Conservation (phyloP, 352 stramenopile species). For the Phytophthora ohioensis region DNA sequence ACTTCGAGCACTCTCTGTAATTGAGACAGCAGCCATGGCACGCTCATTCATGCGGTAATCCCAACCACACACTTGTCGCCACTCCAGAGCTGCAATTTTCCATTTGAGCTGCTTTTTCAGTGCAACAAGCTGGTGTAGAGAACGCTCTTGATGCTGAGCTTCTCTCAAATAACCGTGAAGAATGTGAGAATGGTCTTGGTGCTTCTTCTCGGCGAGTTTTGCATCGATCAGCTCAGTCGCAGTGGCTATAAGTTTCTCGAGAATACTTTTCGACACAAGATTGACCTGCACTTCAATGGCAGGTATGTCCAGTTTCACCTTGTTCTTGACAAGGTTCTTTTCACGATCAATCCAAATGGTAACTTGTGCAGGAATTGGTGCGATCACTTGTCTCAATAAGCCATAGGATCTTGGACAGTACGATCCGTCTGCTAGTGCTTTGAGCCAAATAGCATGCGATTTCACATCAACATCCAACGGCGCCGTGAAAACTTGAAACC, state of each 20-base stretch:
- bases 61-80: constrained; percentile 65
- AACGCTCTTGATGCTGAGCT: constrained; percentile 19
- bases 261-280: constrained; percentile 65
- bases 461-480: constrained; percentile 80
- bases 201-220: constrained; percentile 57
- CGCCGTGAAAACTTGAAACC: constrained; percentile 71
- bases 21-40: constrained; percentile 49
- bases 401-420: constrained; percentile 72
- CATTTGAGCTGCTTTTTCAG: constrained; percentile 68
- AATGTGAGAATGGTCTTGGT: constrained; percentile 45
- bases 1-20: constrained; percentile 44
- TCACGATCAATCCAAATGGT: constrained; percentile 66
- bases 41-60: constrained; percentile 61
- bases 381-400: constrained; percentile 71
- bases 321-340: constrained; percentile 44
- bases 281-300: constrained; percentile 61
- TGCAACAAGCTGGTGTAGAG: constrained; percentile 53
- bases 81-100: constrained; percentile 68
- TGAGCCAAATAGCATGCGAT: constrained; percentile 73
- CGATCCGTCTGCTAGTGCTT: constrained; percentile 58
- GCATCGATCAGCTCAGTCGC: constrained; percentile 44
- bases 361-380: constrained; percentile 64
- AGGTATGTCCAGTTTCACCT: constrained; percentile 66
- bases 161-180: constrained; percentile 33
- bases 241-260: constrained; percentile 59